These are phyloP conservation scores for Scopulariopsis brevicaulis DNA, from an alignment of 2,329 filamentous ascomycete genomes.

Conservation along the genomic window DNA sequence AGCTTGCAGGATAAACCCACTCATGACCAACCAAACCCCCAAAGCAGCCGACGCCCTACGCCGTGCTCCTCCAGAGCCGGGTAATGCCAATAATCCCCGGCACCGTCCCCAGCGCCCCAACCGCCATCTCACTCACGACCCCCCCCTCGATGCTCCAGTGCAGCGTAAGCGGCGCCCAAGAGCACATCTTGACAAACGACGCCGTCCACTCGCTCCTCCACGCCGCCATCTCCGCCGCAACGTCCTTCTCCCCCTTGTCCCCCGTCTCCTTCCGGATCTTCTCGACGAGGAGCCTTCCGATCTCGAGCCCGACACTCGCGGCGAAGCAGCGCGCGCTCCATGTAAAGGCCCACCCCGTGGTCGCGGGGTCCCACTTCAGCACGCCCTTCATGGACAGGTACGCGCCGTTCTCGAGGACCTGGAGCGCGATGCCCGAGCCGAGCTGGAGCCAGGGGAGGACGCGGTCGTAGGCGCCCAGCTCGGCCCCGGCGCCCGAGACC, in stretches of 20 bases:
- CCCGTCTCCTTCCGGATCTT: constrained; percentile 21
- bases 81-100: constrained; percentile 26
- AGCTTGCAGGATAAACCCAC: no score
- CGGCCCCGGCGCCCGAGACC: constrained; percentile 14
- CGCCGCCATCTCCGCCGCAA: constrained; percentile 21
- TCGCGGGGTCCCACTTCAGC: constrained; percentile 43
- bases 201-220: constrained; percentile 48
- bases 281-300: constrained; percentile 49
- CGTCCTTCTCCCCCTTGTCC: constrained; percentile 15
- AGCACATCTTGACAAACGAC: constrained; percentile 56
- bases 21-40: not conserved
- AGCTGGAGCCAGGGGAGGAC: constrained; percentile 59
- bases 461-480: constrained; percentile 28
- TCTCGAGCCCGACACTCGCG: constrained; percentile 64
- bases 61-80: constrained; percentile 23
- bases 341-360: constrained; percentile 49
- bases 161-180: constrained; percentile 72
- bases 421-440: constrained; percentile 54
- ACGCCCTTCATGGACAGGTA: constrained; percentile 68
- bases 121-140: constrained; percentile 17
- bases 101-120: constrained; percentile 21
- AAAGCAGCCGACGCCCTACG: constrained; percentile 4
- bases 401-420: constrained; percentile 72
- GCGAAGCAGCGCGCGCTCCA: constrained; percentile 77
- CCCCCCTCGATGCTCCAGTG: constrained; percentile 72